phyloP scores from a whole-genome alignment of 129 eudicot species.

The Gnaphalium uliginosum region DNA sequence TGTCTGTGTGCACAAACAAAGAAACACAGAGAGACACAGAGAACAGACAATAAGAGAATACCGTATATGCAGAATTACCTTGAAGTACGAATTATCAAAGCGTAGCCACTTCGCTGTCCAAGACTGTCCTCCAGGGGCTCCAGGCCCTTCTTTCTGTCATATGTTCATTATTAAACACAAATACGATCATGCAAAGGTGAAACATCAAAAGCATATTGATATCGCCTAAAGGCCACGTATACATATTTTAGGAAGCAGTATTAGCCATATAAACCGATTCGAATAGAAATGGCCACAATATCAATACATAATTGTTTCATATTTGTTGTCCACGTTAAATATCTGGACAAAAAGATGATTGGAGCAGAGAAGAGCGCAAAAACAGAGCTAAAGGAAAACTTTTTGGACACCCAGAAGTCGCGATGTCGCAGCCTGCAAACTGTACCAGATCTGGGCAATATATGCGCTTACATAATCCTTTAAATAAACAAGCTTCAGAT shows the following conservation, averaged over 20 bases:
- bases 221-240: neutral
- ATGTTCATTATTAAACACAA: slow-evolving; percentile 16
- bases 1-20: neutral
- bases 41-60: neutral
- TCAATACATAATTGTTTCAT: too few relatives aligned
- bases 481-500: neutral
- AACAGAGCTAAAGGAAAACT: too few relatives aligned
- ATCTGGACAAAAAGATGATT: too few relatives aligned
- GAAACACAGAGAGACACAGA: neutral
- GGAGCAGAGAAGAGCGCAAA: too few relatives aligned
- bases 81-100: slow-evolving; percentile 95
- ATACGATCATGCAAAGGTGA: slow-evolving; percentile 17
- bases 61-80: slow-evolving; percentile 46
- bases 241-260: neutral
- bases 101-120: slow-evolving; percentile 97
- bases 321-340: too few relatives aligned
- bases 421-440: too few relatives aligned
- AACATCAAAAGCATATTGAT: neutral
- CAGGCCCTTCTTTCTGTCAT: slow-evolving; percentile 99
- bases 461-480: neutral
- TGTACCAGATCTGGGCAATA: neutral
- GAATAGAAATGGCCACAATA: neutral
- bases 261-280: neutral
- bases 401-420: too few relatives aligned
- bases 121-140: slow-evolving; percentile 99